Base-by-base conservation (phyloP, 1,139 yeast species). In the Entelexis sorbosivorans region DNA sequence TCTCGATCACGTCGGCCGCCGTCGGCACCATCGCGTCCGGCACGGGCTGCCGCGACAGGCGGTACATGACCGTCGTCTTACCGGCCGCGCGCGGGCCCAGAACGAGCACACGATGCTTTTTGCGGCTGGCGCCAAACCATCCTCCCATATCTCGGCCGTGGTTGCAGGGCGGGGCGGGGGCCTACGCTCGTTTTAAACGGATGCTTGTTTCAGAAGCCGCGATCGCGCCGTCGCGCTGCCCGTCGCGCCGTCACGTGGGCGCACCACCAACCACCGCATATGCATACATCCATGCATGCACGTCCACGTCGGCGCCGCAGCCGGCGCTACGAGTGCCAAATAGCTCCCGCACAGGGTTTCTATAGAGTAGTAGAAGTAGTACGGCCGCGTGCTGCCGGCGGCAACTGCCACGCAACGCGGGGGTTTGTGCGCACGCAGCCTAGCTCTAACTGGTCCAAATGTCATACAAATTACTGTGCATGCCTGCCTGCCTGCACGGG, bases 11-110 rank as follows among this genome's bases (percentile, higher is more conserved):
- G 73, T 89, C 89, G 5, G 97, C 97, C 59, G 91, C 88, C 11
- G 98, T 88, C 22, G 95, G 97, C 60, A 86, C 89, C 35, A 96
- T 88, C 47, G 91, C 95, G 65, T 87, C 96, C 17, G 96, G 96
- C 69, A 88, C 75, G 60, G 91, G 96, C 58, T 91, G 74, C 61
- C 91, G 78, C 31, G 56, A 36, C n/a, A 54, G 53, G 31, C 54
- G 47, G 38, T 54, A 54, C 45, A 54, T 38, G n/a, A 49, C 39
- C n/a, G 57, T 51, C 10, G 57, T 54, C 22, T 54, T 54, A 11
- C 57, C 57, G 19, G 40, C 49, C 1, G 45, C 16, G 14, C 20
- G 48, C 4, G 49, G 43, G 10, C 58, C 57, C 22, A 54, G 47
- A 11, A 55, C 24, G 5, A 52, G 32, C 6, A 54, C 34, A 7